Evolutionary conservation across 495 filamentous ascomycete genomes (phyloP).

Genomic region (Eremomyces bilateralis): DNA sequence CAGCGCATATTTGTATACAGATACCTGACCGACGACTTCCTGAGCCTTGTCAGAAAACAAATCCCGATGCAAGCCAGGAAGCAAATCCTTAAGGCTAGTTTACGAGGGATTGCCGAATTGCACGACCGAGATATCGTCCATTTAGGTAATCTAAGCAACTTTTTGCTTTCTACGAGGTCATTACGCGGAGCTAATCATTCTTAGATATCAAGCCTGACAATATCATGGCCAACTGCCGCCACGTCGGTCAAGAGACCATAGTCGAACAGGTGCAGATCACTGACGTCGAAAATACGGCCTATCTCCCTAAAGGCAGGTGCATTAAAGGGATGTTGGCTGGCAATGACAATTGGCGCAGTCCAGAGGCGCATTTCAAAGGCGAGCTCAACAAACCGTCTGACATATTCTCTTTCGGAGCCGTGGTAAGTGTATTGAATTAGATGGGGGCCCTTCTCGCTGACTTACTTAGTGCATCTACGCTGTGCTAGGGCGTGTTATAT

Average conservation of each 20-base stretch:
- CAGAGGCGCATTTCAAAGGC: constrained; percentile 7
- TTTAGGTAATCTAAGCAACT: constrained; percentile 5
- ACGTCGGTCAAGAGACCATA: neutral
- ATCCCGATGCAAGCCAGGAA: constrained; percentile 4
- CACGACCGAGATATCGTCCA: constrained; percentile 6
- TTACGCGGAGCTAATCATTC: constrained; percentile 2
- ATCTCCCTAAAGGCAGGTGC: constrained; percentile 5
- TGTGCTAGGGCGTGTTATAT: constrained; percentile 11
- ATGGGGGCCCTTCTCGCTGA: constrained; percentile 2
- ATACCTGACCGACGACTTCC: constrained; percentile 5
- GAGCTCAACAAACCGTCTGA: constrained; percentile 9
- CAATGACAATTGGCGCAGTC: constrained; percentile 9
- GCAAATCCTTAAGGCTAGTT: constrained; percentile 5
- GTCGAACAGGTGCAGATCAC: constrained; percentile 6
- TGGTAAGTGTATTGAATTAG: constrained; percentile 6
- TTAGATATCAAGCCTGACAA: constrained; percentile 10
- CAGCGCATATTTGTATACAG: constrained; percentile 7
- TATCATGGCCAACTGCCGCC: constrained; percentile 6
- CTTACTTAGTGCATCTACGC: constrained; percentile 12
- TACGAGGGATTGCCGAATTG: constrained; percentile 5
- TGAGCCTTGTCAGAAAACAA: constrained; percentile 3
- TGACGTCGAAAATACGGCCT: constrained; percentile 8
- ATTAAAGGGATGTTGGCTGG: constrained; percentile 7
- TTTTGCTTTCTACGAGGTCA: constrained; percentile 3
- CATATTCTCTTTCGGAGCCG: constrained; percentile 9